phyloP scores from a whole-genome alignment of 257 asterid genomes.

The Salvia rosmarinus region DNA sequence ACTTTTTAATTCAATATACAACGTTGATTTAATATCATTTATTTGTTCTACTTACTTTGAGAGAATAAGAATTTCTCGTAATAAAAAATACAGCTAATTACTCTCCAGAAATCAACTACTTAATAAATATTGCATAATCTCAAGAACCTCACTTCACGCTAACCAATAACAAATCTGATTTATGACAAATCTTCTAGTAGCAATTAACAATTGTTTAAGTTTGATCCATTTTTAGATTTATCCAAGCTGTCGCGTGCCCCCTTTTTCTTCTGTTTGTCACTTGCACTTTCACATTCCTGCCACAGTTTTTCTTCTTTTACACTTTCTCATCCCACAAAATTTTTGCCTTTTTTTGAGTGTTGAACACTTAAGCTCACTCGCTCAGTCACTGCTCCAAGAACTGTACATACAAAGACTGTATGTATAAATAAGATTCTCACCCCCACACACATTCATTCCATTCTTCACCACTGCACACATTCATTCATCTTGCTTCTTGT shows the following conservation, averaged over 20 bases:
- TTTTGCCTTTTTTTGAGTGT: constrained; percentile 37
- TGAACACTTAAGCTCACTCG: constrained; percentile 42
- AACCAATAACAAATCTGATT: constrained; percentile 21
- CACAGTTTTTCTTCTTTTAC: not conserved
- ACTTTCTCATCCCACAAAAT: constrained; percentile 17
- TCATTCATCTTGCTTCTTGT: constrained; percentile 36
- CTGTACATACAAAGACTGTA: constrained; percentile 30
- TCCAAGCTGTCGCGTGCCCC: constrained; percentile 26
- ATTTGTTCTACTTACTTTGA: no score
- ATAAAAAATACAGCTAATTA: constrained; percentile 24
- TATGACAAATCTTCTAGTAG: not conserved
- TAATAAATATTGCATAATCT: not conserved
- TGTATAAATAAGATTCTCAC: constrained; percentile 22
- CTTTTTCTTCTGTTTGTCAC: constrained; percentile 29
- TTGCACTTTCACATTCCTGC: constrained; percentile 20
- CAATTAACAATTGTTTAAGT: constrained; percentile 18
- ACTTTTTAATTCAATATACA: no score
- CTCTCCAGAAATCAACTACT: not conserved
- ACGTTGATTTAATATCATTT: no score
- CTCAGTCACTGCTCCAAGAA: constrained; percentile 25
- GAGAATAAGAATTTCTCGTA: no score
- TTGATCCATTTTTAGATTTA: constrained; percentile 26
- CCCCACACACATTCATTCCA: constrained; percentile 32
- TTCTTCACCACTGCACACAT: constrained; percentile 23
- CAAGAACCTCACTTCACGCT: constrained; percentile 20